phyloP scores from a whole-genome alignment of 2,329 filamentous ascomycete genomes.

The Zasmidium cellare region DNA sequence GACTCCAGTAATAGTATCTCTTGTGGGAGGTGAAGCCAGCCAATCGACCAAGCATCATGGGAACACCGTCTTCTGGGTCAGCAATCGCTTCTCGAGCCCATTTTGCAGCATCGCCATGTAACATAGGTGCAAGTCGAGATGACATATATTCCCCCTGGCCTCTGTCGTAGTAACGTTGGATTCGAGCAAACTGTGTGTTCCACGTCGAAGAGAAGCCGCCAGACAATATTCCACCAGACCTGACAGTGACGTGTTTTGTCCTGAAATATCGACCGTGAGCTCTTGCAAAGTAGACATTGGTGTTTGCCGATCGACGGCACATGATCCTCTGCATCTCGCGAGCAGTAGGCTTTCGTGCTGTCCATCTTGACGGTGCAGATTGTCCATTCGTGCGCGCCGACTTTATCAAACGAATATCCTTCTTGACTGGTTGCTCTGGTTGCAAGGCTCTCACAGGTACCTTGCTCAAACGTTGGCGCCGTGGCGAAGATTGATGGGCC shows the following conservation, averaged over 20 bases:
- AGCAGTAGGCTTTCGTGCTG: not conserved
- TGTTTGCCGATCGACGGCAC: too few species aligned
- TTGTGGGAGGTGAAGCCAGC: not conserved
- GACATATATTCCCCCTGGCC: not conserved
- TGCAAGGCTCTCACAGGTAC: too few species aligned
- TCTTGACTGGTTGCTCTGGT: too few species aligned
- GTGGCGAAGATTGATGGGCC: too few species aligned
- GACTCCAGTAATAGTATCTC: not conserved
- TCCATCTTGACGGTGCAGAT: not conserved
- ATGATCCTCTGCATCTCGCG: not conserved
- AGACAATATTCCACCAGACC: not conserved
- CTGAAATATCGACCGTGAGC: not conserved
- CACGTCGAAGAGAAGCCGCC: not conserved
- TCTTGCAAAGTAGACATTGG: too few species aligned
- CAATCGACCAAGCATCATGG: not conserved
- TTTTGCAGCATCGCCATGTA: not conserved
- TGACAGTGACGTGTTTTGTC: not conserved
- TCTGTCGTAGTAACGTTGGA: not conserved
- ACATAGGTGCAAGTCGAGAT: not conserved
- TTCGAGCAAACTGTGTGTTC: not conserved
- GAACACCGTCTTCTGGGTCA: not conserved
- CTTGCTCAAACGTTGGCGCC: too few species aligned
- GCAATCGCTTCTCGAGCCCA: not conserved
- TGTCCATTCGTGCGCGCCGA: not conserved
- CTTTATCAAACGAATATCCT: too few species aligned